Base-by-base conservation (phyloP, 345 rosid species). In the Mallotus nudiflorus region DNA sequence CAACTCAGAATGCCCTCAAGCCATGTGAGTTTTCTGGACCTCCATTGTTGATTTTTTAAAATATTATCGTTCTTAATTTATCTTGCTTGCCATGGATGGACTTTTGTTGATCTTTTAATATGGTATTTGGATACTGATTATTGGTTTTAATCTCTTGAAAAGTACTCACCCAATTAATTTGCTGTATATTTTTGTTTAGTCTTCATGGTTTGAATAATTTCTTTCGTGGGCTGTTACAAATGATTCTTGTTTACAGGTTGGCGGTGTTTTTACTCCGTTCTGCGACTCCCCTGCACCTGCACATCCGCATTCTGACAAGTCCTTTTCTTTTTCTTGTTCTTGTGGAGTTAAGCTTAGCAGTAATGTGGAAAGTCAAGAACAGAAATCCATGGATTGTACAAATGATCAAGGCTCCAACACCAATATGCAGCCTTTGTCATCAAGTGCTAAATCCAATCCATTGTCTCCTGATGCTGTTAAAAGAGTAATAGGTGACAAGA, bases 401-500 rank as follows among this genome's bases (percentile, higher is more conserved):
- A 66, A 68, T 69, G 73, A 53, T 65, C 77, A 51, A 64, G 66
- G 68, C 76, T 74, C 71, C 58, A 62, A 62, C 5, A 28, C 59
- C n/a, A n/a, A n/a, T n/a, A n/a, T n/a, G 9, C 77, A 72, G 66
- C 73, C 83, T 53, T 55, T 81, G 65, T 69, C 75, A 62, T 66
- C 72, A 2, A 64, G 59, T 77, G 73, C 80, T 29, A 80, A 70
- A 64, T 62, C 65, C 69, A 72, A 68, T 73, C 66, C 82, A 70
- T 68, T 69, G 62, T 76, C 83, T 33, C 85, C 97, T 29, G 86
- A 85, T 75, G 86, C 86, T 72, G 81, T 91, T 37, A 84, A 83
- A 4, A 84, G 84, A 75, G 42, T 80, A 48, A 81, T 93, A 16
- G 98, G 97, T 55, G 84, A 88, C 71, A 85, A 85, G 54, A 85